Base-by-base conservation (phyloP, 108 stramenopile genomes). In the Cyclotella atomus region DNA sequence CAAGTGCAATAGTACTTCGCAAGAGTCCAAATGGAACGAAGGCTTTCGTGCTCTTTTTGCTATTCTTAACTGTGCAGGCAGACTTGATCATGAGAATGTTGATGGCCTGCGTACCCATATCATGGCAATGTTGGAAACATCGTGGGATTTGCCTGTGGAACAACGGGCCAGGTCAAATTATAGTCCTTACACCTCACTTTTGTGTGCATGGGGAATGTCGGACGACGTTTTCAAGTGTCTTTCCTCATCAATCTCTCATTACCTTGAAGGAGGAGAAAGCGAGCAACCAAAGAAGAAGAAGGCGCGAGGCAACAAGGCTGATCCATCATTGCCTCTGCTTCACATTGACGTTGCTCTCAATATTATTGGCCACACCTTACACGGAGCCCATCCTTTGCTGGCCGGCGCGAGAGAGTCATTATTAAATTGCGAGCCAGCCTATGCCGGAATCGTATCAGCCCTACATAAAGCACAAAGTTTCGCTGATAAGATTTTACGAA, bases 171-270 rank as follows among this genome's bases (percentile, higher is more conserved):
- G 59, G 17, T 50, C 68, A 16, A 75, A 79, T 53, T 56, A 89
- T 19, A 73, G 84, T 41, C 79, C 87, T 2, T 60, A 88, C 76
- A 68, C 89, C 36, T 62, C 90, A 19, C 75, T 89, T 15, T 76
- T 94, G 38, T 90, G 89, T 50, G 61, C 41, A 32, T 95, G 90
- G 85, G 83, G 84, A 2, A 91, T 89, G 88, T 64, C 67, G 0
- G 82, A 85, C 10, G 82, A 88, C 1, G 83, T 93, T 10, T 81
- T 81, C 23, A 29, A 36, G 25, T 79, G 85, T 20, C 75, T 93
- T 33, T 83, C 88, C 23, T 60, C 41, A 30, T 88, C 88, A 4
- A 84, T 93, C 32, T 45, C 59, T 7, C 34, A 50, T 0, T 63
- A 76, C 53, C 77, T 86, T 68, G 75, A 61, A 36, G 66, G 75